These are phyloP conservation scores for Hansenula lynferdii DNA, from an alignment of 1,139 yeast genomes.

Conservation along the genomic window DNA sequence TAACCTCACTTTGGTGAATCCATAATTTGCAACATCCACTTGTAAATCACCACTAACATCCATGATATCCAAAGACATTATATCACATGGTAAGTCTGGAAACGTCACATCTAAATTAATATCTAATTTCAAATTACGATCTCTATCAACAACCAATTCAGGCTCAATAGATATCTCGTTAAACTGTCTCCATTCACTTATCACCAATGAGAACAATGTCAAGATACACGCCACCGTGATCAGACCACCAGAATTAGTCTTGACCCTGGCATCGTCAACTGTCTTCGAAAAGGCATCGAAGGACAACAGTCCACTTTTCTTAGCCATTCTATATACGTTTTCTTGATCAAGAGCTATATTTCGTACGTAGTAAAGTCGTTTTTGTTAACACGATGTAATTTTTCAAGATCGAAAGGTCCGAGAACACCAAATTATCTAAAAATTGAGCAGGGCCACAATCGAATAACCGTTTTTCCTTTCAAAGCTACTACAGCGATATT, in stretches of 20 bases:
- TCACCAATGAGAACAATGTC: constrained; percentile 56
- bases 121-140: constrained; percentile 69
- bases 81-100: constrained; percentile 80
- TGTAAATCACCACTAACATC: constrained; percentile 86
- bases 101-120: constrained; percentile 79
- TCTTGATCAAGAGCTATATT: too few relatives aligned
- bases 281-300: constrained; percentile 93
- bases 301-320: constrained; percentile 41
- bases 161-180: constrained; percentile 65
- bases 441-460: too few relatives aligned
- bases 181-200: constrained; percentile 76
- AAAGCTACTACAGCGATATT: too few relatives aligned
- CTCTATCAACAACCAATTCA: constrained; percentile 84
- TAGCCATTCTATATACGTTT: constrained; percentile 4
- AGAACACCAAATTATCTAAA: too few relatives aligned
- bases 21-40: constrained; percentile 63
- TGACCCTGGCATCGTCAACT: constrained; percentile 86
- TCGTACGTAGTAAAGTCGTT: too few relatives aligned
- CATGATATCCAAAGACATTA: constrained; percentile 58
- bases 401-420: too few relatives aligned
- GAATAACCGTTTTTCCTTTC: too few relatives aligned
- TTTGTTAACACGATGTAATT: neutral
- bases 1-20: constrained; percentile 67
- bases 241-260: constrained; percentile 86
- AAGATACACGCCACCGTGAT: constrained; percentile 70